Base-by-base conservation (phyloP, 179 eudicot species). In the Sideroxylon spinosum region DNA sequence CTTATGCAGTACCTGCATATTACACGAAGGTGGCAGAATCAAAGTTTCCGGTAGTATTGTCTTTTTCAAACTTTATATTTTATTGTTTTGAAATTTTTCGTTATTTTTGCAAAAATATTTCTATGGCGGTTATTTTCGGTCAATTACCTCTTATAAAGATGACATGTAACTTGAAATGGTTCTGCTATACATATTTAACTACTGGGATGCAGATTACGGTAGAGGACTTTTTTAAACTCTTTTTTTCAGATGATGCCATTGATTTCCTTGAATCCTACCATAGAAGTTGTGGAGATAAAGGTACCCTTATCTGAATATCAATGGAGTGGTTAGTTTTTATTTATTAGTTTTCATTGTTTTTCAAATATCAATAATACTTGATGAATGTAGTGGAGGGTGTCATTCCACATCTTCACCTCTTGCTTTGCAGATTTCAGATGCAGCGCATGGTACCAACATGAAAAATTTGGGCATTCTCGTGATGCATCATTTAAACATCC, bases 401-500 rank as follows among this genome's bases (percentile, higher is more conserved):
- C 9, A 11, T 71, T 65, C 68, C 14, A 16, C 65, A 60, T 76
- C 46, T 55, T 12, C 46, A 77, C 19, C 57, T 73, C 32, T 78
- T 56, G 23, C 75, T 71, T 76, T 84, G 69, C 91, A 95, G 99
- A 91, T 76, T 86, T 91, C 73, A 86, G 63, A 81, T 93, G 95
- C 85, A 86, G 91, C 73, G 76, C 86, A 67, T 95, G 99, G 99
- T 75, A 67, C 48, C 89, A 87, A 76, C 84, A 86, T 78, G 93
- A 88, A 49, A 82, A 86, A 75, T 83, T 81, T 82, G 94, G 94
- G 22, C 80, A 78, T 68, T 81, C 86, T 59, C 99, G 98, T 80
- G 91, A 90, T 77, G 85, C 86, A 57, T 88, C 87, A 20, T 93
- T 95, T 79, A 92, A 86, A 79, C 99, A 95, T 83, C 99, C 99